Percentiles rank a stretch among this genome's conserved stretches.
Conservation (phyloP, 1,284 basidiomycete species). For the Chiua sp. region DNA sequence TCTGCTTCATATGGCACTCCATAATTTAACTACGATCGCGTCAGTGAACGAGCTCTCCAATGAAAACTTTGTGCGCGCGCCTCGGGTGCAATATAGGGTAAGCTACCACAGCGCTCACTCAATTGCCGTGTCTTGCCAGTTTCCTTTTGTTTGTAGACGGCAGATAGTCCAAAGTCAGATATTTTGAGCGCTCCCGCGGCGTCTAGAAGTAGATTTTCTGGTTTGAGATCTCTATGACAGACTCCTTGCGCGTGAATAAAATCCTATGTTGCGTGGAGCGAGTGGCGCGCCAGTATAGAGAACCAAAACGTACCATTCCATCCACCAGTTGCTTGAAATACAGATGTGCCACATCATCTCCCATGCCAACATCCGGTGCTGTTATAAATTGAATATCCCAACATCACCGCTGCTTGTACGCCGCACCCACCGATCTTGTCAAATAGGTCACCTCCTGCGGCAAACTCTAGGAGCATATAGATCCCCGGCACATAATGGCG, state of each 20-base stretch:
- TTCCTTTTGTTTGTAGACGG: conserved; percentile 91
- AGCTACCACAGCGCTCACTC: conserved; percentile 88
- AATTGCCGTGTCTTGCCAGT: conserved; percentile 73
- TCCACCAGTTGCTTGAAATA: conserved; percentile 92
- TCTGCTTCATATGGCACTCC: conserved; percentile 83
- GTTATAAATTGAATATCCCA: background rate
- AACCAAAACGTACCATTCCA: conserved; percentile 63
- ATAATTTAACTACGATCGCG: conserved; percentile 50
- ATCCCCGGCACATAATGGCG: conserved; percentile 74
- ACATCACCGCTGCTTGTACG: background rate
- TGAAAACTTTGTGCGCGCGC: conserved; percentile 47
- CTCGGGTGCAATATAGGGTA: conserved; percentile 96
- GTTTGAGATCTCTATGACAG: conserved; percentile 96
- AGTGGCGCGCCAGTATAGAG: background rate
- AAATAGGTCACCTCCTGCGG: conserved; percentile 94
- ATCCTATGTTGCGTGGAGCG: conserved; percentile 47
- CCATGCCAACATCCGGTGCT: conserved; percentile 84
- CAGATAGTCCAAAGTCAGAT: conserved; percentile 94
- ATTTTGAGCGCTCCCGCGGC: conserved; percentile 86
- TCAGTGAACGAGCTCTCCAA: background rate
- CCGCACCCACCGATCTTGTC: conserved; percentile 92
- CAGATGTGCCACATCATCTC: conserved; percentile 88
- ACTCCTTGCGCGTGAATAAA: conserved; percentile 92
- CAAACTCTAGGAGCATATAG: conserved; percentile 94
- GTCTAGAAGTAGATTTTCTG: conserved; percentile 91